Evolutionary conservation across 192 early-diverging fungal species (phyloP), one percentile per base, ranked within the genome.

Genomic region (Dispira simplex): DNA sequence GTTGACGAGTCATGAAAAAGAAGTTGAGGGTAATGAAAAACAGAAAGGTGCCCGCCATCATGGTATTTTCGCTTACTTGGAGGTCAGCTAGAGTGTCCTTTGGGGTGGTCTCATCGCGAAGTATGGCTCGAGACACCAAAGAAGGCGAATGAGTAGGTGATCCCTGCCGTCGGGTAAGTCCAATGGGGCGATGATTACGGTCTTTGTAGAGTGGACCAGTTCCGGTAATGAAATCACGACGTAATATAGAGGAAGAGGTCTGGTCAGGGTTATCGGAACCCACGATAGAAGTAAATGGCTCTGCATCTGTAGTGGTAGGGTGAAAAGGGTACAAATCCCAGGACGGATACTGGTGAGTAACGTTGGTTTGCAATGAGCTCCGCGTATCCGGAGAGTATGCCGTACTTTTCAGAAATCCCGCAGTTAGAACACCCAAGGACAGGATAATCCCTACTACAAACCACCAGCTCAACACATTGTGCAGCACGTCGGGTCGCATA

Each of bases 1-100:
- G 77, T 67, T 78, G 77, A 0, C 77, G 69, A 6, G 68, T 69
- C 77, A 78, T 78, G 49, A 75, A 75, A 43, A 78, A 67, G 20
- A 69, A 68, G 66, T 74, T 78, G 43, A 75, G 68, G 45, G 70
- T 75, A 10, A 56, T 71, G 43, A 74, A 64, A 46, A 67, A 70
- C 0, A 65, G 62, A 46, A 79, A 68, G 46, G 76, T 77, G 56
- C 69, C 71, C 27, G 73, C 66, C 13, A 74, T 73, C 26, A 70
- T 66, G 1, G 75, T 63, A 18, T 67, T 67, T 21, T 75, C 69
- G 58, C 58, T 60, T 16, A 44, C 39, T 23, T 16, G 48, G 32
- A 39, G 32, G 6, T 39, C 32, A 39, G 32, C 32, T 39, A 39
- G 1, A 39, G 6, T 39, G 32, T 39, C 32, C 32, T 39, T 39